These are phyloP conservation scores for Trypanosoma melophagium DNA, from an alignment of 208 protist species.

Conservation along the genomic window DNA sequence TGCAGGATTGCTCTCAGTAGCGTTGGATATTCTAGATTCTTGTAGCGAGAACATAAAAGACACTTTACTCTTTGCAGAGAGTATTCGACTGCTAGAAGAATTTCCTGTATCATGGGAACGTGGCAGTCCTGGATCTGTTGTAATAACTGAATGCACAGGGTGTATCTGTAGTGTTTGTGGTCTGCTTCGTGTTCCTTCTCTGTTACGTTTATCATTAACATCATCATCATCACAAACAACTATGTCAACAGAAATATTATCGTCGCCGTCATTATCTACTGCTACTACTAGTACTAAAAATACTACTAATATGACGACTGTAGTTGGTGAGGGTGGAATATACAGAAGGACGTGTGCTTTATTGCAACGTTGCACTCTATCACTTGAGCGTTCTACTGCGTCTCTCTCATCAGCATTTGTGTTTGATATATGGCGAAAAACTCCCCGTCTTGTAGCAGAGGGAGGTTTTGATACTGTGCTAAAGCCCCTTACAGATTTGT, in stretches of 20 bases:
- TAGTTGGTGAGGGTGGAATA: background rate
- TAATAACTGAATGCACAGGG: constrained; percentile 14
- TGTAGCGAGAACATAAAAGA: background rate
- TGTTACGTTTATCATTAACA: background rate
- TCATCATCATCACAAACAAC: too few relatives aligned
- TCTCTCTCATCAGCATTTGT: constrained; percentile 6
- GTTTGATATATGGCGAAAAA: constrained; percentile 27
- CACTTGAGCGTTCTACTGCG: background rate
- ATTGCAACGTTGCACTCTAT: constrained; percentile 20
- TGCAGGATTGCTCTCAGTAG: constrained; percentile 17
- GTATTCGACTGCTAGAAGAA: background rate
- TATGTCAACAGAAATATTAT: too few relatives aligned
- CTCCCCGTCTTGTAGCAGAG: background rate
- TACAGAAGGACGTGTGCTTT: background rate
- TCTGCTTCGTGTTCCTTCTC: constrained; percentile 12
- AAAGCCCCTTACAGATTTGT: constrained; percentile 6
- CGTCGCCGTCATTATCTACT: background rate
- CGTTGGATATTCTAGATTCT: constrained; percentile 21
- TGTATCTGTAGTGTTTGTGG: constrained; percentile 16
- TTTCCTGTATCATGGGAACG: constrained; percentile 28
- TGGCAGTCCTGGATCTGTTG: background rate
- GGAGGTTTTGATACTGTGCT: constrained; percentile 1
- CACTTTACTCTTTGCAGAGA: background rate
- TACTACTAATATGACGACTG: background rate
- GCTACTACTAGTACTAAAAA: background rate